Base-by-base conservation (phyloP, 2,329 filamentous ascomycete genomes). In the Trichothecium sympodiale region DNA sequence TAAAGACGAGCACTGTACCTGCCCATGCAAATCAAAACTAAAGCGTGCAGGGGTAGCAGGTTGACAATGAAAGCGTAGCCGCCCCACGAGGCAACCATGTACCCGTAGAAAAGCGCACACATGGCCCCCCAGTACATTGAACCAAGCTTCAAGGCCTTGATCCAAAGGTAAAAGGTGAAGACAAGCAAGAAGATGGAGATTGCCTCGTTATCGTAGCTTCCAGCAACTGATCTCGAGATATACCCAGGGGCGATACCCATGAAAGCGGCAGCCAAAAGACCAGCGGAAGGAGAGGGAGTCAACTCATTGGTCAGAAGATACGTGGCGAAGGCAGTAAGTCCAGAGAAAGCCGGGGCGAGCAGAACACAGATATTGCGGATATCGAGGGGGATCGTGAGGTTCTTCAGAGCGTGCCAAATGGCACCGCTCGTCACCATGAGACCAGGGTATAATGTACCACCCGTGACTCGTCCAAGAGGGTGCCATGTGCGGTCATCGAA, bases 401-500 rank as follows among this genome's bases (percentile, higher is more conserved):
- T 76, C 51, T 85, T 85, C 40, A 98, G 84, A 53, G 84, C 65
- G 60, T 98, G 89, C 70, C 94, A 96, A 62, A 98, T 96, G 61
- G 74, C 79, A 49, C 91, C 93, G 62, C 89, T 96, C 55, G 91
- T 98, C 50, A 98, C 93, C 91, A 98, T 98, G 53, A 98, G 73
- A 51, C 91, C 91, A 34, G 91, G 91, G 60, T 98, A 98, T 43
- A 98, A 76, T n/a, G 91, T 98, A 55, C 91, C 91, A 63, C 91
- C 91, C 41, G 91, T 98, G 56, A 98, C 91, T 67, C 91, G 86
- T 51, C 91, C 91, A 42, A 98, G 82, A 50, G 91, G 91, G 64
- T 98, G 89, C 91, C 91, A 98, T 77, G 91, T 98, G 68, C 91
- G 80, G 69, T 98, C 91, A 63, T 98, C 91, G 56, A 98, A 98